Base-by-base conservation (phyloP, 2,329 filamentous ascomycete species). In the Ophiostoma sp. region DNA sequence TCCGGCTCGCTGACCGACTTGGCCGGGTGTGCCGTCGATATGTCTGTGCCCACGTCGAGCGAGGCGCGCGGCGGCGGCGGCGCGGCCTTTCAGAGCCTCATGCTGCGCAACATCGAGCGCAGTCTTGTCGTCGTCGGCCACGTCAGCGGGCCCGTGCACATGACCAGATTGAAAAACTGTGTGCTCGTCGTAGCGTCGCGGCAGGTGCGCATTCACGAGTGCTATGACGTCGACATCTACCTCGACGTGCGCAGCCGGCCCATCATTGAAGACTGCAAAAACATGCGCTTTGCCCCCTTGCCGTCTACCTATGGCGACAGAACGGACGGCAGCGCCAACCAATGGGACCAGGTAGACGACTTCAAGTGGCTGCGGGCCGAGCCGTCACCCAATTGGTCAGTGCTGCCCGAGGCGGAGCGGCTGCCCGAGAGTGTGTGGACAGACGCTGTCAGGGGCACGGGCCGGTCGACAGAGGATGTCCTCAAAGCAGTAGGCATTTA, bases 341-440 rank as follows among this genome's bases (percentile, higher is more conserved):
- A 90, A 74, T 99, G 92, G 92, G 85, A 93, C 73, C 87, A 95
- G 74, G 91, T 98, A 16, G 92, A 98, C 77, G 95, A 99, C 77
- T 99, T 99, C 82, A 96, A 96, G 79, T 98, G 95, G 95, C 84
- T 97, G 71, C 96, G 93, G 77, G 83, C 85, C 16, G 92, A 91
- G 69, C 86, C 87, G 42, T 97, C 92, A 75, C 95, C 95, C 2
- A 93, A 99, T 76, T 99, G 94, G 92, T 85, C 82, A 45, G 78
- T 92, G 2, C 73, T 98, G 36, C 81, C 85, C 1, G 83, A 87
- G 66, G 81, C 81, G 0, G 80, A 88, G 67, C 83, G 84, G 38
- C 78, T 94, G 12, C 73, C 79, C 0, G 85, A 89, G 1, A 80
- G 84, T 1, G 80, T 89, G 0, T 97, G 93, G 93, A 85, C 81